Base-by-base conservation (phyloP, 2,329 filamentous ascomycete genomes). In the Cadophora sp. region DNA sequence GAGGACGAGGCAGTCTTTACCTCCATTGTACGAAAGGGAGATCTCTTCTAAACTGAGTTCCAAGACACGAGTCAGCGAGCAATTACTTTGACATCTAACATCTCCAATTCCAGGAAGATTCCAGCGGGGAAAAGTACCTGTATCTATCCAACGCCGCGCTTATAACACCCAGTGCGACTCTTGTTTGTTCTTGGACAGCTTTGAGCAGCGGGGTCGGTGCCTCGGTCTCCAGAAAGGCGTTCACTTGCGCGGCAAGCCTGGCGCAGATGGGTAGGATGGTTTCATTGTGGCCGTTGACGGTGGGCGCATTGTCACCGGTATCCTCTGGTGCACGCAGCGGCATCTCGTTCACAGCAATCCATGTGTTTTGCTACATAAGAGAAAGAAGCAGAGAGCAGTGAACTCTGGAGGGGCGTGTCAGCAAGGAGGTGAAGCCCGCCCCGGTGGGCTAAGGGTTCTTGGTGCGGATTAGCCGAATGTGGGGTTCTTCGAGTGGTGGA, bases 1-100 rank as follows among this genome's bases (percentile, higher is more conserved):
- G 20, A 98, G 88, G 62, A 98, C 94, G 20, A 98, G 90, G 76
- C 95, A 98, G 84, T 98, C 96, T 80, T 99, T 99, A 68, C 96
- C 96, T 76, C 96, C 96, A 75, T 99, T 99, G 81, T 97, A 99
- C 65, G 95, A 97, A 71, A 98, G 84, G 5, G 94, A 93, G 68
- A 98, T 85, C 77, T 96, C 86, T 66, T 90, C 85, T 69, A 91
- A 86, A 66, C 92, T 96, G 43, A 11, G 22, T 36, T 51, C 33
- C 22, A 8, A 18, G 47, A 27, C 53, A 51, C 30, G 22, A 27
- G 18, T 59, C 33, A 66, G 33, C 30, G 11, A 27, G 7, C 9
- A 11, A 20, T 22, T 9, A 48, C n/a, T 48, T 48, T n/a, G 8
- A 20, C 9, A 48, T 22, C n/a, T 4, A 8, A 48, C 11, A 30